Evolutionary conservation across 179 eudicot genomes (phyloP).

Genomic region (Gypsophila paniculata): DNA sequence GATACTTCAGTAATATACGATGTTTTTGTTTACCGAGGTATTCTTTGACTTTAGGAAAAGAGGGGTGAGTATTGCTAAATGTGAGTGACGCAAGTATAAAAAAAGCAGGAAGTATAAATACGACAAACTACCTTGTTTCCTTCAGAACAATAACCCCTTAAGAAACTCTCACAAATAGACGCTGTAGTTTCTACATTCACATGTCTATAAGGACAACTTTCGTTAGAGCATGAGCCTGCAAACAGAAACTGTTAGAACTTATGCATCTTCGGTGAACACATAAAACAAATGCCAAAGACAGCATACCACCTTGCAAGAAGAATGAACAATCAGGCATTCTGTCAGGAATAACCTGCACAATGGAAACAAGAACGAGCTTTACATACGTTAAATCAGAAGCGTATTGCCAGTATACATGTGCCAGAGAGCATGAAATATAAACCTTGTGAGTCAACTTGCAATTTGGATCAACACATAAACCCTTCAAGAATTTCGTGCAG

Average conservation of each 20-base stretch:
- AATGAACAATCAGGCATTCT: slow-evolving; percentile 95
- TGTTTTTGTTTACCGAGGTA: too few relatives aligned
- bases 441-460: slow-evolving; percentile 98
- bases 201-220: slow-evolving; percentile 82
- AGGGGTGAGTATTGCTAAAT: not conserved
- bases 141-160: slow-evolving; percentile 85
- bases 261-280: slow-evolving; percentile 10
- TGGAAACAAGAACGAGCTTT: slow-evolving; percentile 14
- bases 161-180: slow-evolving; percentile 70
- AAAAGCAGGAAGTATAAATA: not conserved
- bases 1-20: not conserved
- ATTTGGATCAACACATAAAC: slow-evolving; percentile 62
- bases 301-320: slow-evolving; percentile 71
- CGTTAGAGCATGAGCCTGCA: slow-evolving; percentile 81
- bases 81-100: not conserved
- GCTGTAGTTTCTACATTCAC: slow-evolving; percentile 84
- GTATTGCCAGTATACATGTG: not conserved
- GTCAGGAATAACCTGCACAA: slow-evolving; percentile 82
- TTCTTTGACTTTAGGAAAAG: not conserved
- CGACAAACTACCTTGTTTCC: slow-evolving; percentile 72
- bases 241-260: slow-evolving; percentile 21
- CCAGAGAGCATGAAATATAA: slow-evolving; percentile 19
- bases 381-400: slow-evolving; percentile 2
- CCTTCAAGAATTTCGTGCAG: slow-evolving; percentile 85
- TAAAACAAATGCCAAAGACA: slow-evolving; percentile 18